Evolutionary conservation across 1,139 yeast genomes (phyloP).

Genomic region (Taiozyma sp.): DNA sequence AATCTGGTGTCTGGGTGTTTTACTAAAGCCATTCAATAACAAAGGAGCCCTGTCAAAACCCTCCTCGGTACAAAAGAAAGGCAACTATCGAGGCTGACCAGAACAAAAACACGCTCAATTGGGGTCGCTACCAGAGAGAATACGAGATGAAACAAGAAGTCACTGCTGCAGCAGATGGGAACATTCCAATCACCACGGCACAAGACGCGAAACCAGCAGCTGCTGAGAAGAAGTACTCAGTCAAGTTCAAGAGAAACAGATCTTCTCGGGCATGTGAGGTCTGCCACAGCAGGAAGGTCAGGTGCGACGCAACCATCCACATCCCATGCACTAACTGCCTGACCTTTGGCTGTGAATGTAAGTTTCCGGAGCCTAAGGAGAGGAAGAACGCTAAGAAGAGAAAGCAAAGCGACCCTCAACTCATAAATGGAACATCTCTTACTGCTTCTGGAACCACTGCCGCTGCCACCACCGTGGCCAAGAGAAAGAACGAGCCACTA

Average conservation of each 20-base stretch:
- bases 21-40: background rate
- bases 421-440: background rate
- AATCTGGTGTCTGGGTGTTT: background rate
- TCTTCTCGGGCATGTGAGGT: constrained; percentile 36
- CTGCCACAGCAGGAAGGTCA: constrained; percentile 69
- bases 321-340: constrained; percentile 76
- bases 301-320: constrained; percentile 64
- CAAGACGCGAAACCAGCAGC: background rate
- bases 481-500: constrained; percentile 18
- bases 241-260: constrained; percentile 24
- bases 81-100: background rate
- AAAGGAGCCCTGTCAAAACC: background rate
- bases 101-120: background rate
- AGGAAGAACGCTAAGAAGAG: constrained; percentile 25
- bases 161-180: background rate
- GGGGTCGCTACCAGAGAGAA: background rate
- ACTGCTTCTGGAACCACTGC: constrained; percentile 1
- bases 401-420: constrained; percentile 3
- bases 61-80: background rate
- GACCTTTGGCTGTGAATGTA: constrained; percentile 72
- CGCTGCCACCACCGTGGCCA: constrained; percentile 2
- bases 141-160: background rate
- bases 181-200: background rate
- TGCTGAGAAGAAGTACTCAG: constrained; percentile 21
- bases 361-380: constrained; percentile 51